A percentile compares a stretch with the other conserved stretches of the same genome.
phyloP scores from a whole-genome alignment of 768 basidiomycete genomes.

The Cantharellus anzutake region DNA sequence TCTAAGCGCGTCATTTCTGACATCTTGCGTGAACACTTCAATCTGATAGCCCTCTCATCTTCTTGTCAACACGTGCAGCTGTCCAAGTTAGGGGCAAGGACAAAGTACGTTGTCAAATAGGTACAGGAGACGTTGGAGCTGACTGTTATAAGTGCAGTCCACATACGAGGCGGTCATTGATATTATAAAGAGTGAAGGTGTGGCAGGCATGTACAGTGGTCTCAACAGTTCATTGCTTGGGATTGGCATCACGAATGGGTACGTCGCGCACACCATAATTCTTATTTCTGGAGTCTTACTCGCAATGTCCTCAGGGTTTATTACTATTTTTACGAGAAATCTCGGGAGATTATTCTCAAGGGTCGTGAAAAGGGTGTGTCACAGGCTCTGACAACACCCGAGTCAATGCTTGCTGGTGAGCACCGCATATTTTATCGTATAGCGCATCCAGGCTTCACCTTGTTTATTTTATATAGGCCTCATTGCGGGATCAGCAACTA shows the following conservation, averaged over 20 bases:
- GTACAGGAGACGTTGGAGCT: neutral
- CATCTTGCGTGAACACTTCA: neutral
- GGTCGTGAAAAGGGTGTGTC: conserved; percentile 21
- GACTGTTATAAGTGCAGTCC: conserved; percentile 24
- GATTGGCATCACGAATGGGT: conserved; percentile 89
- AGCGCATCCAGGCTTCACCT: neutral
- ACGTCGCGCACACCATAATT: conserved; percentile 11
- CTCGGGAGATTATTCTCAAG: conserved; percentile 32
- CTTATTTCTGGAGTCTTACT: neutral
- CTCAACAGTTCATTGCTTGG: conserved; percentile 70
- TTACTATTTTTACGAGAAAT: conserved; percentile 79
- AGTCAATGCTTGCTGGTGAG: conserved; percentile 83
- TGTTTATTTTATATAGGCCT: neutral
- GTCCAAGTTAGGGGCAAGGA: conserved; percentile 66
- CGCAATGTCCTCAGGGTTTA: conserved; percentile 39
- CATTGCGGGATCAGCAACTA: conserved; percentile 63
- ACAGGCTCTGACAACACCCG: conserved; percentile 63
- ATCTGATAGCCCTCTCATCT: conserved; percentile 58
- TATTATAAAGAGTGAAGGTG: conserved; percentile 68
- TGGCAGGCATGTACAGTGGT: conserved; percentile 73
- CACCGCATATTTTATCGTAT: conserved; percentile 13
- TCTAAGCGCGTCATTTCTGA: neutral
- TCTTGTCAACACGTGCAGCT: conserved; percentile 83
- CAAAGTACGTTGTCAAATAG: conserved; percentile 25
- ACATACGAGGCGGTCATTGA: conserved; percentile 47